Percentiles rank a stretch among this genome's conserved stretches.
Evolutionary conservation across 1,284 basidiomycete species (phyloP).

Genomic region (Coniophora puteana): DNA sequence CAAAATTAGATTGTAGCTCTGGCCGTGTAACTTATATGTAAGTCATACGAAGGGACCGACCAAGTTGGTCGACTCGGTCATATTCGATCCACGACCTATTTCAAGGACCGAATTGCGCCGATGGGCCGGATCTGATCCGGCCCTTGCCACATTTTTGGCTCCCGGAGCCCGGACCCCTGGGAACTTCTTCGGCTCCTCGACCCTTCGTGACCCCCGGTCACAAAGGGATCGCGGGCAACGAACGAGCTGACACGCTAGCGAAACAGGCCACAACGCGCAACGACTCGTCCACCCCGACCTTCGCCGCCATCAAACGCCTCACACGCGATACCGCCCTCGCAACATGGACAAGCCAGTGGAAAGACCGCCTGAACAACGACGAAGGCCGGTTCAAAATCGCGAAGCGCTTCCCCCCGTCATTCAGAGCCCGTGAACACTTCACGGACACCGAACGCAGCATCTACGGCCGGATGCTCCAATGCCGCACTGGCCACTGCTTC

Average conservation of each 20-base stretch:
- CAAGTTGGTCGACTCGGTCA: too few relatives aligned
- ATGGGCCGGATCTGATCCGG: too few relatives aligned
- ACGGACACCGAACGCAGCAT: conserved; percentile 11
- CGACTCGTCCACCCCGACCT: not conserved
- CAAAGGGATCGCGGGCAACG: conserved; percentile 23
- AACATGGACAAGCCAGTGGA: conserved; percentile 19
- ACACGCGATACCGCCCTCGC: conserved; percentile 5
- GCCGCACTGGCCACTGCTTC: conserved; percentile 24
- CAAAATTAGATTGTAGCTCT: too few relatives aligned
- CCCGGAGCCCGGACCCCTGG: too few relatives aligned
- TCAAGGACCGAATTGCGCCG: too few relatives aligned
- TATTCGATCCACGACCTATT: too few relatives aligned
- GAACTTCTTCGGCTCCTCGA: too few relatives aligned
- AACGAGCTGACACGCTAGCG: conserved; percentile 26
- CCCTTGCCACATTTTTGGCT: too few relatives aligned
- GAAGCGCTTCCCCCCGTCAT: conserved; percentile 20
- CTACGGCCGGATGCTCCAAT: conserved; percentile 21
- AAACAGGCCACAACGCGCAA: conserved; percentile 17
- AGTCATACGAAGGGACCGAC: too few relatives aligned
- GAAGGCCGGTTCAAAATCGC: conserved; percentile 20
- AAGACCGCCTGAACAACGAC: conserved; percentile 5
- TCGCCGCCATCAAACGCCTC: conserved; percentile 12
- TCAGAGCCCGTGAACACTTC: conserved; percentile 17
- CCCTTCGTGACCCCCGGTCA: conserved; percentile 29
- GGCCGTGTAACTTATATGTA: too few relatives aligned